These are phyloP conservation scores for Sphagnum tenellum DNA, from an alignment of 225 moss, liverwort and hornwort species.

Conservation along the genomic window DNA sequence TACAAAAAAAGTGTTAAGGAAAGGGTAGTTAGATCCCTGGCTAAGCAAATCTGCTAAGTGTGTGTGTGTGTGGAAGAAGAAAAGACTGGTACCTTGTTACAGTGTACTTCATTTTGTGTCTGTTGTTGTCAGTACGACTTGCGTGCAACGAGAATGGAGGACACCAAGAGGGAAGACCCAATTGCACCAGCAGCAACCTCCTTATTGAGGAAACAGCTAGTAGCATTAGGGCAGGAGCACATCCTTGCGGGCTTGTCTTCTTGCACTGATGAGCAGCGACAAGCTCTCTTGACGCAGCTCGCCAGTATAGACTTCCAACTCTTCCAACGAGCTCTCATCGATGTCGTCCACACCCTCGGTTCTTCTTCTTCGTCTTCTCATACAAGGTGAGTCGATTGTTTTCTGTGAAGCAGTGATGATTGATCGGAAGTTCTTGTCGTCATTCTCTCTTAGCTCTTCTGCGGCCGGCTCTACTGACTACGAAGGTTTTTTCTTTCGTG, in stretches of 20 bases:
- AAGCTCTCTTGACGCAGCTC: constrained; percentile 27
- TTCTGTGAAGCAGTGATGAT: too few relatives aligned
- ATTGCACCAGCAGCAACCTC: constrained; percentile 5
- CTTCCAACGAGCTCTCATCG: constrained; percentile 30
- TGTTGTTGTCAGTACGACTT: too few relatives aligned
- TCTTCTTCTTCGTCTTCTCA: constrained; percentile 16
- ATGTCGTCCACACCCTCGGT: constrained; percentile 22
- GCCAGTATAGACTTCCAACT: constrained; percentile 27
- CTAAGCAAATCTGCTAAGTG: too few relatives aligned
- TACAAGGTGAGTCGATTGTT: too few relatives aligned
- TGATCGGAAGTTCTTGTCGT: too few relatives aligned
- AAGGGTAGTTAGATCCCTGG: too few relatives aligned
- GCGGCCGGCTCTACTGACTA: not conserved
- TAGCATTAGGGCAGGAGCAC: constrained; percentile 36
- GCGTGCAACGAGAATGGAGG: too few relatives aligned
- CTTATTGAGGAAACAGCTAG: constrained; percentile 26
- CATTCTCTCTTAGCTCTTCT: not conserved
- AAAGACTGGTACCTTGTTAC: too few relatives aligned
- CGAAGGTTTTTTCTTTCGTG: not conserved
- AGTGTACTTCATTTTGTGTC: too few relatives aligned
- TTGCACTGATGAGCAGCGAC: constrained; percentile 13
- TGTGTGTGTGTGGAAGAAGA: too few relatives aligned
- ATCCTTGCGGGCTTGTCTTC: constrained; percentile 26
- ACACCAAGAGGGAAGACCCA: constrained; percentile 26
- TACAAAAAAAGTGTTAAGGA: too few relatives aligned